Percentiles rank a stretch among this genome's conserved stretches.
phyloP scores from a whole-genome alignment of 164 flowering plant species.

The Chimonanthus praecox region DNA sequence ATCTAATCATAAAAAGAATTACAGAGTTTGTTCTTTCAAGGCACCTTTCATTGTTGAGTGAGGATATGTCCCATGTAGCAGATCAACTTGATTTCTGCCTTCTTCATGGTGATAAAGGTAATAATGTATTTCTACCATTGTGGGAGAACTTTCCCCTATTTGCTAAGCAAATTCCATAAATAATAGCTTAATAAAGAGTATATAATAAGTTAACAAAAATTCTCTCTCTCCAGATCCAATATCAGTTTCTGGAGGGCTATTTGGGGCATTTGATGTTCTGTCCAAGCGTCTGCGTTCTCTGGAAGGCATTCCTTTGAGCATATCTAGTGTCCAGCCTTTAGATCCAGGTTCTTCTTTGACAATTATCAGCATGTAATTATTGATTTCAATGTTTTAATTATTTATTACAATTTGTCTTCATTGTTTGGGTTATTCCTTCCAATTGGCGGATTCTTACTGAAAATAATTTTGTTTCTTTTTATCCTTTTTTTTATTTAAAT shows the following conservation, averaged over 20 bases:
- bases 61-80: slow-evolving; percentile 40
- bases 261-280: slow-evolving; percentile 59
- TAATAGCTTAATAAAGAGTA: too few species aligned
- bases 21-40: slow-evolving; percentile 53
- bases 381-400: too few species aligned
- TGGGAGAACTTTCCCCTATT: neutral
- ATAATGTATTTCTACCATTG: slow-evolving; percentile 3
- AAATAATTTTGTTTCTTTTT: neutral
- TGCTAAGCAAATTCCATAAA: too few species aligned
- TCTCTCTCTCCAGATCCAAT: slow-evolving; percentile 55
- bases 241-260: slow-evolving; percentile 48
- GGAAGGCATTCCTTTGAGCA: slow-evolving; percentile 68
- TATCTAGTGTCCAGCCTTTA: slow-evolving; percentile 84
- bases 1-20: slow-evolving; percentile 69
- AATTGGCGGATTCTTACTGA: neutral
- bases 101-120: slow-evolving; percentile 54
- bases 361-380: too few species aligned
- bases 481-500: too few species aligned
- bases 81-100: slow-evolving; percentile 91
- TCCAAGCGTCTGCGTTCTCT: slow-evolving; percentile 63
- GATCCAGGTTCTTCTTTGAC: slow-evolving; percentile 55
- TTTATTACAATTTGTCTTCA: too few species aligned
- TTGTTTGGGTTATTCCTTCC: neutral
- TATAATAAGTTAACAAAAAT: too few species aligned
- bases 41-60: slow-evolving; percentile 64